Evolutionary conservation across 129 eudicot species (phyloP).

Genomic region (Rutidosis leptorrhynchoides): DNA sequence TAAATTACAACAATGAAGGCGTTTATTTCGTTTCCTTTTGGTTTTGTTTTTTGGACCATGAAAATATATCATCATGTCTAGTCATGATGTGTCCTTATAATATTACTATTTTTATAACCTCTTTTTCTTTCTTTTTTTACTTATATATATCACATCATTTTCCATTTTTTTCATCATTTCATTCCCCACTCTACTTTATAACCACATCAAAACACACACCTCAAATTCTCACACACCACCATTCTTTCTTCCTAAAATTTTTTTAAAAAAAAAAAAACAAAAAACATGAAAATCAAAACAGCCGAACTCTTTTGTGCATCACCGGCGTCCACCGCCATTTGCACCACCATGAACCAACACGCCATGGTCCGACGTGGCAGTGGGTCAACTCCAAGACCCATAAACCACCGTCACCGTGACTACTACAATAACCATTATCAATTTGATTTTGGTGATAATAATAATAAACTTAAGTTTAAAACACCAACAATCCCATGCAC

Average conservation of each 20-base stretch:
- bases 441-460: slow-evolving; percentile 36
- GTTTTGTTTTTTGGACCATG: slow-evolving; percentile 20
- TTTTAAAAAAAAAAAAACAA: not conserved
- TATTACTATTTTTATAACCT: slow-evolving; percentile 12
- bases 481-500: slow-evolving; percentile 36
- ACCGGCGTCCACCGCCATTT: slow-evolving; percentile 51
- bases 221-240: slow-evolving; percentile 24
- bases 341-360: slow-evolving; percentile 41
- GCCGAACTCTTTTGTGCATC: slow-evolving; percentile 46
- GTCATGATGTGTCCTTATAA: slow-evolving; percentile 26
- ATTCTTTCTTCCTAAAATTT: not conserved
- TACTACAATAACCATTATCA: slow-evolving; percentile 37
- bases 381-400: slow-evolving; percentile 19
- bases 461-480: slow-evolving; percentile 35
- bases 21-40: slow-evolving; percentile 4
- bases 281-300: slow-evolving; percentile 40
- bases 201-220: slow-evolving; percentile 17
- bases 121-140: not conserved
- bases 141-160: not conserved
- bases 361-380: slow-evolving; percentile 36
- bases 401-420: slow-evolving; percentile 25
- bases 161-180: slow-evolving; percentile 13
- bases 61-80: slow-evolving; percentile 26
- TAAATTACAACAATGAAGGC: too few relatives aligned
- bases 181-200: slow-evolving; percentile 27